phyloP scores from a whole-genome alignment of 202 grass and related monocot genomes.

The Setaria viridis region DNA sequence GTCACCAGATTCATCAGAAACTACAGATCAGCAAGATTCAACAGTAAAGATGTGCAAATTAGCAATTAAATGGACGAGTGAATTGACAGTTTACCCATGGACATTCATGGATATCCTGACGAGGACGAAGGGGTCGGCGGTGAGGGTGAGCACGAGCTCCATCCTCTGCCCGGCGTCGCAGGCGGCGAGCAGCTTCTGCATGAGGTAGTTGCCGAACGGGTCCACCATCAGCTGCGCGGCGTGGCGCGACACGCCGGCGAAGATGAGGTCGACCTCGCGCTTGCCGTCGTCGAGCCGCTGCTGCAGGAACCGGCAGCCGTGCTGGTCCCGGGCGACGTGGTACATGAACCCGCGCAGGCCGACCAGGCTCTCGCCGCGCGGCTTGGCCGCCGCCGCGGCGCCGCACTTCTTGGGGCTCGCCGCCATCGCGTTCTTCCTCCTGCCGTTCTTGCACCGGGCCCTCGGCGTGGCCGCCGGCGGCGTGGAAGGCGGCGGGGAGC shows the following conservation, averaged over 20 bases:
- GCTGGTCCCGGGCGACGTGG: slow-evolving; percentile 77
- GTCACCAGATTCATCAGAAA: background rate
- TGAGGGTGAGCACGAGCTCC: slow-evolving; percentile 59
- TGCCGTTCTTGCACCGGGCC: slow-evolving; percentile 35
- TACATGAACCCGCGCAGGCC: slow-evolving; percentile 58
- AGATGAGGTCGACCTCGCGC: slow-evolving; percentile 66
- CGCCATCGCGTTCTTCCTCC: slow-evolving; percentile 38
- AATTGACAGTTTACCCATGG: slow-evolving; percentile 65
- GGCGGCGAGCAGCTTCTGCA: slow-evolving; percentile 87
- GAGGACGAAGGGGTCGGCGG: slow-evolving; percentile 54
- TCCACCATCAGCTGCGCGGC: slow-evolving; percentile 78
- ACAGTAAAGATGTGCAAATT: background rate
- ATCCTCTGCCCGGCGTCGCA: slow-evolving; percentile 76
- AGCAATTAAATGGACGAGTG: background rate
- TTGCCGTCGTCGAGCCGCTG: slow-evolving; percentile 65
- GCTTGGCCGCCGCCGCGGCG: slow-evolving; percentile 30
- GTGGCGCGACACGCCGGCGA: slow-evolving; percentile 67
- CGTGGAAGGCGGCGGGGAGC: background rate
- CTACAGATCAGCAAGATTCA: background rate
- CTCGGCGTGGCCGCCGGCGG: background rate
- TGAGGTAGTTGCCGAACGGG: slow-evolving; percentile 91
- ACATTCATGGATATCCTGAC: slow-evolving; percentile 77
- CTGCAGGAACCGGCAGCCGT: slow-evolving; percentile 85
- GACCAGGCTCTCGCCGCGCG: slow-evolving; percentile 40
- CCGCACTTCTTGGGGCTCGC: slow-evolving; percentile 52